These are phyloP conservation scores for Proliferodiscus dingleyae DNA, from an alignment of 2,329 filamentous ascomycete genomes.

Conservation along the genomic window DNA sequence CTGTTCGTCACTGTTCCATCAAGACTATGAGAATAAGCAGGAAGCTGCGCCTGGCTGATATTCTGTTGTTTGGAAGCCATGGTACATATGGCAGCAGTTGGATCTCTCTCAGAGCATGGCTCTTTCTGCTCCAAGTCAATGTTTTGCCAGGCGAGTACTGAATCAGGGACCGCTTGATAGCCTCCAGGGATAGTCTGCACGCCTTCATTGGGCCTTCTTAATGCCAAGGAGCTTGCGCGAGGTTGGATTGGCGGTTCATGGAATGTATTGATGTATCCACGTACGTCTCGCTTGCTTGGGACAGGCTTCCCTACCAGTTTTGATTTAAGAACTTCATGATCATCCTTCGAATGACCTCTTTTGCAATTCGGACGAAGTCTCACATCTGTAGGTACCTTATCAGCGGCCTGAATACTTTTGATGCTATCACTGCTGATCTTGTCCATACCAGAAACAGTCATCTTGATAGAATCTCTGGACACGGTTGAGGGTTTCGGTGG, in stretches of 20 bases:
- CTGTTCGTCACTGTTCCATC: slow-evolving; percentile 20
- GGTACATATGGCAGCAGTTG: background rate
- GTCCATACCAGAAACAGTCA: slow-evolving; percentile 1
- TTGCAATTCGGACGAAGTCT: slow-evolving; percentile 2
- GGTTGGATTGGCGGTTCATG: slow-evolving; percentile 18
- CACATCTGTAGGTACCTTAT: slow-evolving; percentile 14
- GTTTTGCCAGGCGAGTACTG: slow-evolving; percentile 24
- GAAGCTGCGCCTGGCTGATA: background rate
- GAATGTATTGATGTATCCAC: slow-evolving; percentile 18
- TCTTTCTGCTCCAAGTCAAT: slow-evolving; percentile 14
- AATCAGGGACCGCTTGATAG: slow-evolving; percentile 8
- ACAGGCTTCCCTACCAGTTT: slow-evolving; percentile 18
- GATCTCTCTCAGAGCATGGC: slow-evolving; percentile 1
- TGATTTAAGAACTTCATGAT: slow-evolving; percentile 14
- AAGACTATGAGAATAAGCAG: slow-evolving; percentile 17
- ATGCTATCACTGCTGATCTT: slow-evolving; percentile 5
- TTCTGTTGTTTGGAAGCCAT: background rate
- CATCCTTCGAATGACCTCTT: slow-evolving; percentile 16
- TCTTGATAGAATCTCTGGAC: slow-evolving; percentile 8
- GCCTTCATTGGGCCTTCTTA: slow-evolving; percentile 18
- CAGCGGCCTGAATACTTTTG: slow-evolving; percentile 11
- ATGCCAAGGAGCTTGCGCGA: slow-evolving; percentile 19
- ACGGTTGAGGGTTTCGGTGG: slow-evolving; percentile 8
- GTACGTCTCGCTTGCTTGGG: slow-evolving; percentile 22
- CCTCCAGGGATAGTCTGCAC: slow-evolving; percentile 8